A percentile compares a stretch with the other conserved stretches of the same genome.
These are phyloP conservation scores for Colletotrichum noveboracense DNA, from an alignment of 2,329 filamentous ascomycete genomes.

Conservation along the genomic window DNA sequence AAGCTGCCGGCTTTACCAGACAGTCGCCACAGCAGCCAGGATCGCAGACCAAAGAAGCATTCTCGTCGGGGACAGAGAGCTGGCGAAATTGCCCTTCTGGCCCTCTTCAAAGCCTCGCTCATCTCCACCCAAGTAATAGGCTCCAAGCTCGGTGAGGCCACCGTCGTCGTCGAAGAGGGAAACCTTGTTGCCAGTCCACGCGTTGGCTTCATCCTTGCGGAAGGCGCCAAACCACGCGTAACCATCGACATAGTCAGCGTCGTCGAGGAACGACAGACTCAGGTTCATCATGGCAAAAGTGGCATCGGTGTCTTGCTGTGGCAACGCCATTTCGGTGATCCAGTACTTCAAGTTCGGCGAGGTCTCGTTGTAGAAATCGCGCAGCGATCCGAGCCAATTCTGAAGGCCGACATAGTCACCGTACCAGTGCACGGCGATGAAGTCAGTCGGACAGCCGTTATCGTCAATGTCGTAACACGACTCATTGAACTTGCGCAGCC, in stretches of 20 bases:
- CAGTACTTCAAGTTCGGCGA: conserved; percentile 32
- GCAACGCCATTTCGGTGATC: conserved; percentile 46
- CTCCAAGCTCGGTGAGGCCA: conserved; percentile 41
- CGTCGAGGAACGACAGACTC: conserved; percentile 39
- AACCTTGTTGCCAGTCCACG: conserved; percentile 43
- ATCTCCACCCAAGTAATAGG: conserved; percentile 42
- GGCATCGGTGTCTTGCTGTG: conserved; percentile 34
- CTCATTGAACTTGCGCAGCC: conserved; percentile 43
- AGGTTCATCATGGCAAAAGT: conserved; percentile 46
- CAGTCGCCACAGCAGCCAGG: background rate
- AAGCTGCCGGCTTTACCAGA: background rate
- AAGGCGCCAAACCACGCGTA: conserved; percentile 50
- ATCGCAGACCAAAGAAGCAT: background rate
- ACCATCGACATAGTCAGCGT: conserved; percentile 34
- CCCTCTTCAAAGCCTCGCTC: conserved; percentile 41
- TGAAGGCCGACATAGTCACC: conserved; percentile 39
- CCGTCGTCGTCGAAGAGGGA: conserved; percentile 41
- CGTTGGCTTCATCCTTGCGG: conserved; percentile 39
- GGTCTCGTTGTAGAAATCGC: conserved; percentile 37
- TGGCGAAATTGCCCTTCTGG: conserved; percentile 5
- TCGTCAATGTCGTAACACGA: conserved; percentile 43
- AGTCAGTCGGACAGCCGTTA: conserved; percentile 43
- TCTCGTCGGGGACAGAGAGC: background rate
- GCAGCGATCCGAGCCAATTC: conserved; percentile 38
- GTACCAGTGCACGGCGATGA: conserved; percentile 47